Conservation (phyloP, 108 stramenopile genomes). For the Nitzschia sp. region DNA sequence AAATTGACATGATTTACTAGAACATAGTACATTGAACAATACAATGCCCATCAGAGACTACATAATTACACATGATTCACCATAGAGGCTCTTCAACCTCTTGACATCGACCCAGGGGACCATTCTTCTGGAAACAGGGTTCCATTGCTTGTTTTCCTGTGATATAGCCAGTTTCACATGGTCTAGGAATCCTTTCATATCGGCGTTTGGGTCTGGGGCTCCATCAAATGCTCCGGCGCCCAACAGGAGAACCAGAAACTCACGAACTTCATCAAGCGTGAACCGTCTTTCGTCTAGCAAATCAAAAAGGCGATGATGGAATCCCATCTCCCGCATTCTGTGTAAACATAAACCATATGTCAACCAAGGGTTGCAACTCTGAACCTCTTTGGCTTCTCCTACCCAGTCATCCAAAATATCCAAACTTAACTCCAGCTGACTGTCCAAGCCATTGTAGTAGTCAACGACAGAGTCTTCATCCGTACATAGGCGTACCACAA, state of each 20-base stretch:
- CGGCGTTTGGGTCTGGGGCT: conserved; percentile 64
- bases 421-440: conserved; percentile 70
- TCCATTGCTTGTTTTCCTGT: conserved; percentile 63
- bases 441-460: conserved; percentile 84
- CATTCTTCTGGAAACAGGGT: conserved; percentile 63
- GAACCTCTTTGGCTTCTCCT: conserved; percentile 79
- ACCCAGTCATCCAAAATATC: conserved; percentile 87
- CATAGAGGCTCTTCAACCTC: conserved; percentile 42
- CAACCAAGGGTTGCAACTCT: conserved; percentile 80
- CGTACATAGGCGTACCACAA: conserved; percentile 86
- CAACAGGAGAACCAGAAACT: conserved; percentile 69
- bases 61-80: conserved; percentile 11
- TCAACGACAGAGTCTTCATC: conserved; percentile 78
- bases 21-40: no score
- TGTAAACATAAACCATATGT: conserved; percentile 86
- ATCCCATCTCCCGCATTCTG: conserved; percentile 85
- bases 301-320: conserved; percentile 76
- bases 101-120: conserved; percentile 71
- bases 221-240: conserved; percentile 46
- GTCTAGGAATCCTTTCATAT: conserved; percentile 63
- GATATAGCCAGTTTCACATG: conserved; percentile 31
- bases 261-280: conserved; percentile 60
- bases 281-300: conserved; percentile 78
- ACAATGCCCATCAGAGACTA: no score
- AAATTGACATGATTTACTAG: no score